Evolutionary conservation across 495 filamentous ascomycete species (phyloP), one percentile per base, ranked within the genome.

Genomic region (Parachaetomium inaequale): DNA sequence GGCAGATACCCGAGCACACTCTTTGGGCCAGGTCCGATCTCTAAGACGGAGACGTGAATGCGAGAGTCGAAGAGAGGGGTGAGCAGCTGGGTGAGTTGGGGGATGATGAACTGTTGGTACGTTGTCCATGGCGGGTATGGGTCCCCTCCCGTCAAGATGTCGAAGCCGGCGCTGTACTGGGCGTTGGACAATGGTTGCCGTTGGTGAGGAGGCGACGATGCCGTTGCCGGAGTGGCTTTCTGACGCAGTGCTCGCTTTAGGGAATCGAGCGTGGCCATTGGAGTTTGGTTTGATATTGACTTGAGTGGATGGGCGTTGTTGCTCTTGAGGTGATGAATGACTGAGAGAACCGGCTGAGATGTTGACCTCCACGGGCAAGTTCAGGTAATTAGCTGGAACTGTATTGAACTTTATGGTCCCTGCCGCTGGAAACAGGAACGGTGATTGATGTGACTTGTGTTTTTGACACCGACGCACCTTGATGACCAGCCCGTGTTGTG

Each of bases 1-100:
- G 84, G 82, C 59, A 87, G 76, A 71, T 76, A 65, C 66, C 77
- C 80, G 64, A 88, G 72, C 28, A 87, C 45, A 60, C 76, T 87
- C 72, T 79, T 78, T 28, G 82, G 78, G 57, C 85, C 85, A 0
- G 85, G 83, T 71, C 82, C 82, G 61, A 87, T 83, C 71, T 88
- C 85, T 60, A 87, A 75, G 29, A 79, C 78, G 36, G 82, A 86
- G 63, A 87, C 75, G 50, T 62, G 56, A 60, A 34, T 59, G 58
- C 77, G 79, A 40, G 81, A 78, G 58, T 74, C 72, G 71, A 81
- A 74, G 64, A 85, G 75, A 50, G 77, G 68, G 7, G 67, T 53
- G 43, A 87, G 63, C n/a, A 83, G 68, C 58, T 75, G 69, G 60
- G 72, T 76, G 26, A 88, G 73, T 49, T 83, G 80, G 67, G 84